Base-by-base conservation (phyloP, 805 yeast species). In the Candida alai region DNA sequence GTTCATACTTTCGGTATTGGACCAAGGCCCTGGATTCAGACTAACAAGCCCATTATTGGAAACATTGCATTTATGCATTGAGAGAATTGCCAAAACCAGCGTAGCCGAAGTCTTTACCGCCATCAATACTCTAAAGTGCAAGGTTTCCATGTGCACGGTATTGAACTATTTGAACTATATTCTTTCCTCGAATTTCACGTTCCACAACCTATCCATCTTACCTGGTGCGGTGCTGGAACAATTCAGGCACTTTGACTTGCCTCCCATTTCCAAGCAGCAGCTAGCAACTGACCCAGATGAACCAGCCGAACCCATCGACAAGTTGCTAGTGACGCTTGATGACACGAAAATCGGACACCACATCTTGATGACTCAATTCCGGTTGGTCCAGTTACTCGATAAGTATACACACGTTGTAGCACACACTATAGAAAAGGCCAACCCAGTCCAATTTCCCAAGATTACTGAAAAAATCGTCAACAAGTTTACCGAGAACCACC, bases 211-310 rank as follows among this genome's bases (percentile, higher is more conserved):
- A 14, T 36, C 35, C 11, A 30, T 25, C 3, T 30, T 45, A 13
- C 51, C 56, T 8, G 17, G 24, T 10, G 28, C 40, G 1, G 36
- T 50, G 12, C n/a, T 31, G 6, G 25, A 34, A 13, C 42, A 42
- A 12, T 56, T 50, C 34, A 32, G 36, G 2, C 37, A 31, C 8
- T 48, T 53, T 18, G 32, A 37, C 6, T 30, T 54, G 19, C 63
- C 67, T 3, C 67, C 68, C 2, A 25, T 61, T 6, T 44, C 66
- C 7, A 58, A 56, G 32, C 49, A 60, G 3, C 9, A 46, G 42
- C 24, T 39, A 39, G 33, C 24, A 10, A 23, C 26, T 22, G 7
- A n/a, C 5, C 30, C 14, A 21, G 23, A 19, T 10, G n/a, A 17
- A 4, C 11, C 5, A 13, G 24, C 21, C 6, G 27, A 34, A 4